Evolutionary conservation across 441 rosid genomes (phyloP).

Genomic region (Pelargonium citronellum): DNA sequence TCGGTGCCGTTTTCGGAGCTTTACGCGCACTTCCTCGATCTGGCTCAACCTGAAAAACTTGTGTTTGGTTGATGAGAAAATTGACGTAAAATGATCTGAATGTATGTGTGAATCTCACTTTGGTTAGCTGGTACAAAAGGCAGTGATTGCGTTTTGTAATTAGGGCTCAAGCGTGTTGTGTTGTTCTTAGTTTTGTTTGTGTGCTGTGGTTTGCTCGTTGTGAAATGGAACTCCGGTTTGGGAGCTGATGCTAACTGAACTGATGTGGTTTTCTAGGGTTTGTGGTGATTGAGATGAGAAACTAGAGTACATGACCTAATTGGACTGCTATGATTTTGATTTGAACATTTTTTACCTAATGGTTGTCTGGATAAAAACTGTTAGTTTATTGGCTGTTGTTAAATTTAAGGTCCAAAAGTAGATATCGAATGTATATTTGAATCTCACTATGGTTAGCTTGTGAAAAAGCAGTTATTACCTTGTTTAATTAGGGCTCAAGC

Average conservation of each 20-base stretch:
- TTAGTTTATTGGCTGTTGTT: too few species aligned
- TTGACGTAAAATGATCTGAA: neutral
- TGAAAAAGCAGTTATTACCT: neutral
- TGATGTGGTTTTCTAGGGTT: too few species aligned
- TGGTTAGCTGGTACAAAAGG: neutral
- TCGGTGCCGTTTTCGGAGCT: neutral
- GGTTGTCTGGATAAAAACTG: too few species aligned
- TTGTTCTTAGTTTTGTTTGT: neutral
- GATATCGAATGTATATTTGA: too few species aligned
- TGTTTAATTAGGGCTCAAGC: neutral
- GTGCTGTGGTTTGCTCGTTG: too few species aligned
- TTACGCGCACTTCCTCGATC: neutral
- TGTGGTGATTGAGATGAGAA: too few species aligned
- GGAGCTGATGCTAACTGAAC: too few species aligned
- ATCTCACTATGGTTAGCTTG: neutral
- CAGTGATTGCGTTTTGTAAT: neutral
- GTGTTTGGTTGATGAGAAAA: neutral
- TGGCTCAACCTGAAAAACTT: neutral
- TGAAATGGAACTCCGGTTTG: too few species aligned
- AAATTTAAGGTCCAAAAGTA: too few species aligned
- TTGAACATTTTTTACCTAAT: too few species aligned
- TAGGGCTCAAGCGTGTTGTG: neutral
- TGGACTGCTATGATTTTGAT: too few species aligned
- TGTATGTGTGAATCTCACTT: neutral
- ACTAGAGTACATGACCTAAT: too few species aligned